Evolutionary conservation across 805 yeast genomes (phyloP).

Genomic region (Ogataea nonfermentans): DNA sequence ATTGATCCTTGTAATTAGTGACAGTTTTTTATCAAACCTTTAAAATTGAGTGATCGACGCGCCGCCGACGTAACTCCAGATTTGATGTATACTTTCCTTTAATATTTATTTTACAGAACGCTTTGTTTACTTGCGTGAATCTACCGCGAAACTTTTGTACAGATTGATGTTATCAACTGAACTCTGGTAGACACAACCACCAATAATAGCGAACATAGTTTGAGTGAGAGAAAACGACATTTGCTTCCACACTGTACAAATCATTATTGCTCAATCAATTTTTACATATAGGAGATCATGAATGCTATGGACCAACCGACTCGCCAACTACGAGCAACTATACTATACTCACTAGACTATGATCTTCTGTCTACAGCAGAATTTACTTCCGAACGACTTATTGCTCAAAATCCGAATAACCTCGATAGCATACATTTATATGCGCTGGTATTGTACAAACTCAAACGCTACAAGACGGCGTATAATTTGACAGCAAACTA

Average conservation of each 20-base stretch:
- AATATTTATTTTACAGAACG: slow-evolving; percentile 9
- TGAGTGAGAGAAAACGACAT: neutral
- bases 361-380: slow-evolving; percentile 74
- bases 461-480: slow-evolving; percentile 60
- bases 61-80: slow-evolving; percentile 1
- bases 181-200: neutral
- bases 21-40: neutral
- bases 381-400: slow-evolving; percentile 78
- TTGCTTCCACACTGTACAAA: slow-evolving; percentile 1
- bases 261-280: slow-evolving; percentile 4
- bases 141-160: neutral
- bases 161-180: neutral
- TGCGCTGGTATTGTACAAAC: slow-evolving; percentile 62
- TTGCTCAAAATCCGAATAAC: slow-evolving; percentile 58
- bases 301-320: slow-evolving; percentile 23
- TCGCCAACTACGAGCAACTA: slow-evolving; percentile 49
- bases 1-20: too few species aligned
- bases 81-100: neutral
- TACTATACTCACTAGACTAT: slow-evolving; percentile 70
- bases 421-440: slow-evolving; percentile 66
- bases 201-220: neutral
- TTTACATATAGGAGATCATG: slow-evolving; percentile 15
- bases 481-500: slow-evolving; percentile 43
- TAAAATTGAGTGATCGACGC: slow-evolving; percentile 7
- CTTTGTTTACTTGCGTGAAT: slow-evolving; percentile 13